Conservation (phyloP, 495 filamentous ascomycete genomes). For the Sporormia fimetaria region DNA sequence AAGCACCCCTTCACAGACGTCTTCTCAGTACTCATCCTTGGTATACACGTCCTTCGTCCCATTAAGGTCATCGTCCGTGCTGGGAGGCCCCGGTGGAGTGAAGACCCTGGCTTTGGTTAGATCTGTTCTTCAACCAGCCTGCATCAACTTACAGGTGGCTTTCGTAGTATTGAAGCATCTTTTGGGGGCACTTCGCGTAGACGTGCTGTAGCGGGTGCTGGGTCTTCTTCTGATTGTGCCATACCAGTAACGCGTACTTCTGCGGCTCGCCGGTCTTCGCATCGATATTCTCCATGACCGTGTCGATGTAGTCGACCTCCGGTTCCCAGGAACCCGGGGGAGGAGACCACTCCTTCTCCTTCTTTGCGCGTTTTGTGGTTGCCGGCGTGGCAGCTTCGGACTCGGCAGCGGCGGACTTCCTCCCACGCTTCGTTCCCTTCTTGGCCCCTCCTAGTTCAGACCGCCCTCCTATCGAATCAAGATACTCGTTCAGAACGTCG, state of each 20-base stretch:
- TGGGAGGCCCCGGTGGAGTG: no score
- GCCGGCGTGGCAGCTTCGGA: constrained; percentile 9
- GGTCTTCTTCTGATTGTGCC: constrained; percentile 40
- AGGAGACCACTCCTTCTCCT: constrained; percentile 37
- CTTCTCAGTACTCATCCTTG: no score
- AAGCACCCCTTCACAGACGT: no score
- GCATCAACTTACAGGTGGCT: constrained; percentile 31
- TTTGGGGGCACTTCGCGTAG: constrained; percentile 36
- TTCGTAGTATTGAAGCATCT: constrained; percentile 35
- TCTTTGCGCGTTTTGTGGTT: constrained; percentile 15
- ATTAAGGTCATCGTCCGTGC: no score
- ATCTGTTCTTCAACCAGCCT: not conserved
- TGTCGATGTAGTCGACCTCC: constrained; percentile 44
- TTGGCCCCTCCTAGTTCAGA: constrained; percentile 31
- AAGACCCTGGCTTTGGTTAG: not conserved
- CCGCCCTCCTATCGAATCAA: constrained; percentile 44
- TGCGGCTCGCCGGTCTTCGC: constrained; percentile 29
- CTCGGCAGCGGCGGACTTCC: constrained; percentile 8
- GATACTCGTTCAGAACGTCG: constrained; percentile 47
- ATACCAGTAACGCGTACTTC: constrained; percentile 44
- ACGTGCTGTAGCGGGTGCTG: constrained; percentile 29
- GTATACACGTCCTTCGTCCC: no score
- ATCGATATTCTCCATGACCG: constrained; percentile 38
- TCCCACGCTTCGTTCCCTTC: constrained; percentile 16
- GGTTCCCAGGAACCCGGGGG: constrained; percentile 48